Conservation (phyloP, 768 basidiomycete genomes). For the Butyriboletus loyo region DNA sequence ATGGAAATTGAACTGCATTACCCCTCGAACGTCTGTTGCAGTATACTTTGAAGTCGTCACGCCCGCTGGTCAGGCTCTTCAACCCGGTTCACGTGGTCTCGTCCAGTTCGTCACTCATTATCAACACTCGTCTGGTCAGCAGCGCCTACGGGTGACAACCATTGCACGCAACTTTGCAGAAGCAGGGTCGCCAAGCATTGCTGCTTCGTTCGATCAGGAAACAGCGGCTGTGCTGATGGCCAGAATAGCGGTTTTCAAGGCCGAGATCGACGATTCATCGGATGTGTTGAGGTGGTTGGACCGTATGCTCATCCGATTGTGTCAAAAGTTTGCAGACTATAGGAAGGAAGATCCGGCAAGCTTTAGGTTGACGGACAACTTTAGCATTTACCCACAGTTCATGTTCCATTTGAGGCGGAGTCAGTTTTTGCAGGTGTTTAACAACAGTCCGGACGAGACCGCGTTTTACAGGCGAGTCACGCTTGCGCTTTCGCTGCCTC, state of each 20-base stretch:
- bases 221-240: slow-evolving; percentile 98
- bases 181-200: slow-evolving; percentile 91
- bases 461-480: slow-evolving; percentile 85
- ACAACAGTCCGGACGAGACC: slow-evolving; percentile 99
- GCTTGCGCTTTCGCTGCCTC: not conserved
- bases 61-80: slow-evolving; percentile 89
- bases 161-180: slow-evolving; percentile 98
- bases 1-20: slow-evolving; percentile 94
- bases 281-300: slow-evolving; percentile 97
- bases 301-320: slow-evolving; percentile 95
- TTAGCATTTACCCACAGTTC: slow-evolving; percentile 99
- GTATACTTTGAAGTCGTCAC: slow-evolving; percentile 99
- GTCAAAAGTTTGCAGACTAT: slow-evolving; percentile 99
- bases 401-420: slow-evolving; percentile 98
- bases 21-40: slow-evolving; percentile 80
- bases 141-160: slow-evolving; percentile 94
- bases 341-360: slow-evolving; percentile 95
- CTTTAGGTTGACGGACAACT: slow-evolving; percentile 92
- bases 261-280: slow-evolving; percentile 96
- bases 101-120: slow-evolving; percentile 99
- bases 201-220: slow-evolving; percentile 96
- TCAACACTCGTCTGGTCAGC: slow-evolving; percentile 95
- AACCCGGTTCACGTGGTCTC: slow-evolving; percentile 86
- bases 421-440: slow-evolving; percentile 99
- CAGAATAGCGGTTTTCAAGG: slow-evolving; percentile 98